Base-by-base conservation (phyloP, 768 basidiomycete species). In the Lactarius sp. region DNA sequence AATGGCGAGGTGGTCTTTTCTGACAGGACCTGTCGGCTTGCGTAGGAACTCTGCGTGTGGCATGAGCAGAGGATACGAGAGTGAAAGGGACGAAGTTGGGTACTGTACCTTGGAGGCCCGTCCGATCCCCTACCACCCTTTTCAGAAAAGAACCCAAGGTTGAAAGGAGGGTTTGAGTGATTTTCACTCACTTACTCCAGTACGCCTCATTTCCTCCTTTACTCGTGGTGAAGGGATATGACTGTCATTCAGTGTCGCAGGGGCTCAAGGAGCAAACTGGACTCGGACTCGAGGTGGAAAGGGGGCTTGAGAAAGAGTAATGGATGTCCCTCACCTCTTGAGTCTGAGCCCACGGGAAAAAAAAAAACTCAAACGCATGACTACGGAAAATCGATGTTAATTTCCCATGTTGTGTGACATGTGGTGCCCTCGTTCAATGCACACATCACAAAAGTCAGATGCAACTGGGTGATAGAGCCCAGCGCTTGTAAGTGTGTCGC, bases 81-180 rank as follows among this genome's bases (percentile, higher is more conserved):
- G 4, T n/a, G 56, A 9, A 41, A 3, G 34, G 5, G 41, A 12
- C n/a, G 50, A 37, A 22, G 64, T 6, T 4, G n/a, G 62, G 27
- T 27, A 27, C 27, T 27, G 39, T 44, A 86, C 90, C 88, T 81
- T 91, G 85, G 60, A 85, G 76, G 13, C 84, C 84, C 41, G 86
- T 88, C 46, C 84, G 76, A 71, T 90, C 90, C 13, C 90, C 90
- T 16, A 86, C 86, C 6, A 91, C 80, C 37, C 75, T 84, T n/a
- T n/a, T n/a, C n/a, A n/a, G 51, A 92, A 83, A 34, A 87, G 76
- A 69, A 93, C 27, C 27, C 27, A 27, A 27, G 27, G 27, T 27
- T 27, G 27, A 27, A 27, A 27, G 27, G 27, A 27, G 27, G 27
- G 27, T 2, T 27, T 27, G 27, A 27, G 27, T 27, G 27, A 27